phyloP scores from a whole-genome alignment of 1,139 yeast genomes.

The Ashbya aceris region DNA sequence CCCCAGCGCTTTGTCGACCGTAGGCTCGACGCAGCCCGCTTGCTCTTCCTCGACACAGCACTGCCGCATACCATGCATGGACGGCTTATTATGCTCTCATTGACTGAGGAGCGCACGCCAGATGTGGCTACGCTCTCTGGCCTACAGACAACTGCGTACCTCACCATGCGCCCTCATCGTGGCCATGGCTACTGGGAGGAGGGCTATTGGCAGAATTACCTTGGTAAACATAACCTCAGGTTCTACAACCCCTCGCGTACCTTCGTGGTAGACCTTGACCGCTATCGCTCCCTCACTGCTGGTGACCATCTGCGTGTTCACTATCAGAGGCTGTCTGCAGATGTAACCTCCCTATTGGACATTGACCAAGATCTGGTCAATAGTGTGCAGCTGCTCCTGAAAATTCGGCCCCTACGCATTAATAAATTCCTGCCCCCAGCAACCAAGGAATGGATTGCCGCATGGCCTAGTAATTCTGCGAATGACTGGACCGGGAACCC shows the following conservation, averaged over 20 bases:
- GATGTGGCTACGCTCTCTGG: not conserved
- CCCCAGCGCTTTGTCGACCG: conserved; percentile 69
- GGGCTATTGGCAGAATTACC: conserved; percentile 75
- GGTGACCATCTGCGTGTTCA: conserved; percentile 81
- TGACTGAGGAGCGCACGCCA: conserved; percentile 1
- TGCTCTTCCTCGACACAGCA: conserved; percentile 73
- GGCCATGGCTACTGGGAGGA: conserved; percentile 72
- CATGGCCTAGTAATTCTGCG: no score
- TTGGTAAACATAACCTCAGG: conserved; percentile 44
- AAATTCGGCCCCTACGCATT: conserved; percentile 10
- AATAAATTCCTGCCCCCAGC: no score
- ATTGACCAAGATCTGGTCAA: conserved; percentile 91
- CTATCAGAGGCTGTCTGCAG: conserved; percentile 73
- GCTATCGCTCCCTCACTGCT: conserved; percentile 55
- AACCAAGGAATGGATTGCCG: no score
- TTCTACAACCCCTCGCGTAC: conserved; percentile 78
- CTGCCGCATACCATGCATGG: conserved; percentile 71
- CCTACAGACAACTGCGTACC: not conserved
- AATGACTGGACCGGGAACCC: no score
- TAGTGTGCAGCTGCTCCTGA: conserved; percentile 51
- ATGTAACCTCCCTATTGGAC: conserved; percentile 68
- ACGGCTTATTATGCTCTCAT: conserved; percentile 62
- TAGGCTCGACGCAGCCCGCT: conserved; percentile 81
- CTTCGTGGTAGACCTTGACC: conserved; percentile 66
- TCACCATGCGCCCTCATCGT: conserved; percentile 1